Evolutionary conservation across 257 asterid species (phyloP).

Genomic region (Striga asiatica): DNA sequence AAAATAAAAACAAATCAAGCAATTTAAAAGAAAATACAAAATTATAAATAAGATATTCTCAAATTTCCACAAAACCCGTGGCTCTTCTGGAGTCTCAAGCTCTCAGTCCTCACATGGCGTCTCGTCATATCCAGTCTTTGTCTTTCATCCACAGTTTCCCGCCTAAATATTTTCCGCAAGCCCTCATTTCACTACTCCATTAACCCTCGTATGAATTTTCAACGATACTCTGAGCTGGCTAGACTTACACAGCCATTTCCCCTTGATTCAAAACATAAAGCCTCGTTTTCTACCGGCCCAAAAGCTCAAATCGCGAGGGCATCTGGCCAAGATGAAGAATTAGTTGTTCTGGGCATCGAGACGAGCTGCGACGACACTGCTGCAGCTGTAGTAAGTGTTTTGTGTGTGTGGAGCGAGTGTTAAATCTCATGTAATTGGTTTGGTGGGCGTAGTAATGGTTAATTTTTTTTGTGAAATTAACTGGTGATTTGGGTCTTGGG

Average conservation of each 20-base stretch:
- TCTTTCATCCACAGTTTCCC: conserved; percentile 36
- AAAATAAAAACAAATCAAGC: no score
- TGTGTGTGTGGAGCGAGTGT: neutral
- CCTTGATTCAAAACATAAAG: conserved; percentile 14
- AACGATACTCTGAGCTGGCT: conserved; percentile 5
- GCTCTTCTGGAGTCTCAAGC: neutral
- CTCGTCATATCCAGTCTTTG: conserved; percentile 23
- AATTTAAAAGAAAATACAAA: no score
- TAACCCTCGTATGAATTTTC: conserved; percentile 13
- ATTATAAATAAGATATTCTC: no score
- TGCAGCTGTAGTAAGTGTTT: conserved; percentile 74
- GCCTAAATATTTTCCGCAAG: conserved; percentile 25
- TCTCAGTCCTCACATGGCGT: conserved; percentile 31
- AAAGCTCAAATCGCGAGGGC: conserved; percentile 11
- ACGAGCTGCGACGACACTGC: conserved; percentile 98
- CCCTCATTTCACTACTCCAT: conserved; percentile 28
- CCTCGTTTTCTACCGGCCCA: conserved; percentile 19
- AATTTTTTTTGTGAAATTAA: conserved; percentile 12
- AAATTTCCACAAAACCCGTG: no score
- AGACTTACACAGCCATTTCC: conserved; percentile 13
- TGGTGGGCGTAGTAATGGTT: neutral
- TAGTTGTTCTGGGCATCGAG: conserved; percentile 78
- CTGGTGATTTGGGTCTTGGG: no score
- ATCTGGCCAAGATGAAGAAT: conserved; percentile 28
- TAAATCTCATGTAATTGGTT: neutral